Base-by-base conservation (phyloP, 371 early-diverging fungal species). In the Zancudomyces culisetae region DNA sequence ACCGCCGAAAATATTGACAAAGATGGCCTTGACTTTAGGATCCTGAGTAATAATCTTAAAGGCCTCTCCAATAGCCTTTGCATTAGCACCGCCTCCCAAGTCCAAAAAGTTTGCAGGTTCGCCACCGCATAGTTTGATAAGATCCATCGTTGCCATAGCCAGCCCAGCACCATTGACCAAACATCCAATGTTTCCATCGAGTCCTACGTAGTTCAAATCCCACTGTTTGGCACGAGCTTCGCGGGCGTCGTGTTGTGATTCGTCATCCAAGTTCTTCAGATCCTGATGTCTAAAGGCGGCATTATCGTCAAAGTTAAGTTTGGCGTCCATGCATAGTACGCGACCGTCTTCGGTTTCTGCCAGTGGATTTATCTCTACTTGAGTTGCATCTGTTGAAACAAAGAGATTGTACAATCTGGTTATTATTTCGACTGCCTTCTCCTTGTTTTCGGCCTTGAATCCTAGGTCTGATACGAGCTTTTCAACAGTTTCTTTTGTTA, bases 81-180 rank as follows among this genome's bases (percentile, higher is more conserved):
- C 85, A 29, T 87, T 88, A 56, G 98, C 92, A 63, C 87, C 80
- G 62, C 98, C 98, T 61, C 98, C 98, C 57, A 97, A 95, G 68
- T 97, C 96, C 63, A 97, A 80, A 73, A 97, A 97, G 83, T 97
- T 97, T 63, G 95, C 98, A n/a, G 98, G 98, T 64, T 88, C 90
- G 46, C 96, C 96, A 59, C 96, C 98, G 74, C 94, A 80, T 51
- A 97, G 79, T 75, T 94, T 94, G 71, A 95, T 90, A 63, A 97
- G 92, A 74, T 97, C 98, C 96, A 94, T 92, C 52, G 98, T 97
- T 50, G 96, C 88, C 98, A 95, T 97, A 69, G 96, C 98, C 51
- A 97, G 80, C 67, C 98, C 98, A 53, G 98, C 96, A 59, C 98
- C 98, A 71, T 97, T 97, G 61, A 95, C 96, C 73, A 59, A 55